These are phyloP conservation scores for Rhizopus stolonifer DNA, from an alignment of 371 early-diverging fungal species.

Conservation along the genomic window DNA sequence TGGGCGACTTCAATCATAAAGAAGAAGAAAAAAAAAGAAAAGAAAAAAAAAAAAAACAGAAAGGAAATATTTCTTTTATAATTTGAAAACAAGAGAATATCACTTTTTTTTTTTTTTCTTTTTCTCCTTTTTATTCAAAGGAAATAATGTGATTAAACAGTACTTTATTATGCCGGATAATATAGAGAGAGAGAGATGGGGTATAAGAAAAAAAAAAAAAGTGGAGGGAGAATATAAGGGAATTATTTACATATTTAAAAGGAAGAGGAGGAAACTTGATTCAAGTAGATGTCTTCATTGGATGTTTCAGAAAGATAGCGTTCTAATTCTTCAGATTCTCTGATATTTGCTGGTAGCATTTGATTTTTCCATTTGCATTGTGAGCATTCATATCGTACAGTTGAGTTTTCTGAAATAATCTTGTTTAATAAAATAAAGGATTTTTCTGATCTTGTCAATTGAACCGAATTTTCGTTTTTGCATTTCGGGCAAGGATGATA, in stretches of 20 bases:
- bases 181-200: too few relatives aligned
- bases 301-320: conserved; percentile 29
- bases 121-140: too few relatives aligned
- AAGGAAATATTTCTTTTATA: neutral
- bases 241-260: neutral
- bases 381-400: conserved; percentile 40
- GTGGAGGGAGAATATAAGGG: neutral
- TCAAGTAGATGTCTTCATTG: conserved; percentile 13
- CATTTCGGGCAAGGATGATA: conserved; percentile 37
- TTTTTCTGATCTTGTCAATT: conserved; percentile 37
- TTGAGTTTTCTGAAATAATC: conserved; percentile 31
- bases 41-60: neutral
- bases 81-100: too few relatives aligned
- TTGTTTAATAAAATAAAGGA: conserved; percentile 34
- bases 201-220: too few relatives aligned
- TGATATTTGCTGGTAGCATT: conserved; percentile 28
- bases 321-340: conserved; percentile 24
- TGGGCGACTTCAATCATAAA: neutral
- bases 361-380: conserved; percentile 43
- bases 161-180: neutral
- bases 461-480: conserved; percentile 34
- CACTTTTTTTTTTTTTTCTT: too few relatives aligned
- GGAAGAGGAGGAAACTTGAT: conserved; percentile 4
- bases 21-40: neutral
- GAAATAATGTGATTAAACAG: too few relatives aligned